A percentile compares a stretch with the other conserved stretches of the same genome.
Evolutionary conservation across 768 basidiomycete species (phyloP).

Genomic region (Lactarius quietus): DNA sequence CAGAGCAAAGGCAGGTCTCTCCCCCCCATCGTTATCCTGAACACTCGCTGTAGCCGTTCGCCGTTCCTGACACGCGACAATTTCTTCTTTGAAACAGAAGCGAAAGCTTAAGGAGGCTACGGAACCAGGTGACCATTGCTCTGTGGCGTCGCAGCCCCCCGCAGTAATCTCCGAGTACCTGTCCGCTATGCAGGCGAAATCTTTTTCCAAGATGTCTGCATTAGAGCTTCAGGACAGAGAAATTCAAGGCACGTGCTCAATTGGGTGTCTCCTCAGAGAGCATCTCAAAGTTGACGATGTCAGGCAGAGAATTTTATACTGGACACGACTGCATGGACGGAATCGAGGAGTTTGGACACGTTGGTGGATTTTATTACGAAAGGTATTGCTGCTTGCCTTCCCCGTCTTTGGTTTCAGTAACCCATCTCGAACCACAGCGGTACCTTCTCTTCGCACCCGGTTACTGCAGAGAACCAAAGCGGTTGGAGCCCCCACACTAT

Average conservation of each 20-base stretch:
- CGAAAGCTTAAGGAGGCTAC: constrained; percentile 52
- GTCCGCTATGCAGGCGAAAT: constrained; percentile 60
- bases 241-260: constrained; percentile 64
- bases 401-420: constrained; percentile 3
- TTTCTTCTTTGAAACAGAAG: constrained; percentile 43
- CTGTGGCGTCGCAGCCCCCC: constrained; percentile 57
- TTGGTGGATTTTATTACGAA: constrained; percentile 73
- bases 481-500: constrained; percentile 80
- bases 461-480: constrained; percentile 72
- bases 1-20: constrained; percentile 52
- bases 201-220: constrained; percentile 61
- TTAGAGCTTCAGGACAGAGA: constrained; percentile 78
- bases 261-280: constrained; percentile 25
- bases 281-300: constrained; percentile 44
- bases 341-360: constrained; percentile 64
- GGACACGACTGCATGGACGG: constrained; percentile 74
- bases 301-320: constrained; percentile 67
- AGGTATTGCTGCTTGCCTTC: constrained; percentile 40
- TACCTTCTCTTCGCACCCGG: constrained; percentile 64
- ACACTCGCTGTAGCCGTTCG: neutral
- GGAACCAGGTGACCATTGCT: constrained; percentile 38
- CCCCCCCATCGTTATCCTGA: neutral
- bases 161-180: constrained; percentile 59
- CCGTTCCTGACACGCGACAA: constrained; percentile 16
- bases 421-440: constrained; percentile 38